Evolutionary conservation across 345 rosid genomes (phyloP).

Genomic region (Murraya paniculata): DNA sequence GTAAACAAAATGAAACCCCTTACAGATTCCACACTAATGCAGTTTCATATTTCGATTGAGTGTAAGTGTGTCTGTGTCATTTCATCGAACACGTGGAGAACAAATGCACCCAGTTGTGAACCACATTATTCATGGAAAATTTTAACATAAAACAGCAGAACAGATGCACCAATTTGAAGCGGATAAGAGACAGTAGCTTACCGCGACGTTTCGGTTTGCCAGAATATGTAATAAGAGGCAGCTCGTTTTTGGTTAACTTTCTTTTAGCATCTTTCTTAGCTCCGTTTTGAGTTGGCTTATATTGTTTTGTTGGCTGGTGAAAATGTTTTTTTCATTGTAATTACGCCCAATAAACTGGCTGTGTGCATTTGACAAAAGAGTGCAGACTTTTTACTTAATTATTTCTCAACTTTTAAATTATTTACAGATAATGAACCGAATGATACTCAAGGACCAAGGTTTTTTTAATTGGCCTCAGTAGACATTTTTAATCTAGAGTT

Average conservation of each 20-base stretch:
- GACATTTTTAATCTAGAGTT: not conserved
- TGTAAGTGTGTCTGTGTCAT: not conserved
- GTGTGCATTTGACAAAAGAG: not conserved
- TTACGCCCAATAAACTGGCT: too few relatives aligned
- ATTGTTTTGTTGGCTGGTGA: not conserved
- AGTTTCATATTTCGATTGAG: not conserved
- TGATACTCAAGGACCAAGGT: not conserved
- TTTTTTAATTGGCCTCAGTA: not conserved
- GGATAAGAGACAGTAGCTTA: not conserved
- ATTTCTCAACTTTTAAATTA: not conserved
- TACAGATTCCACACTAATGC: not conserved
- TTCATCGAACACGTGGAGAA: constrained; percentile 1
- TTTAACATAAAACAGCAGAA: not conserved
- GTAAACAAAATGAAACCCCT: not conserved
- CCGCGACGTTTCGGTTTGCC: not conserved
- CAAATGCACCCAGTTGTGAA: not conserved
- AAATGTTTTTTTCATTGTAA: not conserved
- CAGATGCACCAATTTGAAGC: not conserved
- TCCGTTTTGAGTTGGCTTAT: too few relatives aligned
- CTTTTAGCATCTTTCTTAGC: too few relatives aligned
- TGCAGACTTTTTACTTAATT: not conserved
- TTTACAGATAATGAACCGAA: not conserved
- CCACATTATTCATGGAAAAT: not conserved
- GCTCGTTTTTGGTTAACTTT: not conserved
- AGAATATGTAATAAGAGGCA: not conserved